Evolutionary conservation across 768 basidiomycete species (phyloP).

Genomic region (Mycena albidolilacea): DNA sequence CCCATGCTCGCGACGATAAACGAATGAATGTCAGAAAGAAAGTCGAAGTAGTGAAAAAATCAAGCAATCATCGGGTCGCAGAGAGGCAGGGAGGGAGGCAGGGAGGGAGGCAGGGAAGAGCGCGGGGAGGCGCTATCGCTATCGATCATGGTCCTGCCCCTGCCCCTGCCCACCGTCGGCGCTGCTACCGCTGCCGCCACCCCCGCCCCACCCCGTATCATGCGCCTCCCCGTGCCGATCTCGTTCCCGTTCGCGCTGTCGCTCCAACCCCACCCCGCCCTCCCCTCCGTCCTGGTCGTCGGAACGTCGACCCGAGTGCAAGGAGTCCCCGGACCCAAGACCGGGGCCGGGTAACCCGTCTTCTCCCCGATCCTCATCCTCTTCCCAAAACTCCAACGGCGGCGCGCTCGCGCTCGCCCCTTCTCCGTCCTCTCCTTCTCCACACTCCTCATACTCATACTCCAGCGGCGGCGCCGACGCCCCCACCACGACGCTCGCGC

Average conservation of each 20-base stretch:
- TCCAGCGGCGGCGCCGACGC: constrained; percentile 20
- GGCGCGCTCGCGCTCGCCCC: constrained; percentile 1
- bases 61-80: too few species aligned
- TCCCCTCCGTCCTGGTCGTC: too few species aligned
- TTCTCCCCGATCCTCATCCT: not conserved
- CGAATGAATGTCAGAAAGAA: too few species aligned
- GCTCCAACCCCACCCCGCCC: not conserved
- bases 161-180: too few species aligned
- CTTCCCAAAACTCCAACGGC: not conserved
- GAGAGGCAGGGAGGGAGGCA: too few species aligned
- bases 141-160: too few species aligned
- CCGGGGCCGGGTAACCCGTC: not conserved
- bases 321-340: too few species aligned
- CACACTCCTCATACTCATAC: not conserved
- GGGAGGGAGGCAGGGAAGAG: too few species aligned
- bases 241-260: not conserved
- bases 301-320: too few species aligned
- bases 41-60: too few species aligned
- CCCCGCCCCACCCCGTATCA: constrained; percentile 32
- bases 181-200: not conserved
- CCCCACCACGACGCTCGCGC: not conserved
- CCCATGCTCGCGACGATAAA: too few species aligned
- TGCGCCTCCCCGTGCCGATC: constrained; percentile 23
- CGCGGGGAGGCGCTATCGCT: too few species aligned
- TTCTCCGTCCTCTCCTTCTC: not conserved